These are phyloP conservation scores for Krasilnikovozyma curviuscula DNA, from an alignment of 768 basidiomycete species.

Conservation along the genomic window DNA sequence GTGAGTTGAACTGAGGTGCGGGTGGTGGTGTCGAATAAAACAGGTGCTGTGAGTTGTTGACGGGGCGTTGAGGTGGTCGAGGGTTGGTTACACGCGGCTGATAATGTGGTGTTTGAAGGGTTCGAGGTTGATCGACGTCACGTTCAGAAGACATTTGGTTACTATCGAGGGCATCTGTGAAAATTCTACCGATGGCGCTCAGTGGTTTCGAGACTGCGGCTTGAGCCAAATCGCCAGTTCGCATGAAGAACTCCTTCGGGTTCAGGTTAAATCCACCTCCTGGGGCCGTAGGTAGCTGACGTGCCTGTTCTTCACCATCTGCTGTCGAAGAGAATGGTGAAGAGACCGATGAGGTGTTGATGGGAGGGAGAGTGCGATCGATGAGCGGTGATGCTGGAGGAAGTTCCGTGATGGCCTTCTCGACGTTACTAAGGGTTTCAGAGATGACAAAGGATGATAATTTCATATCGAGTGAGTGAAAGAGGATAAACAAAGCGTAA, in stretches of 20 bases:
- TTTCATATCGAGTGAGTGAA: background rate
- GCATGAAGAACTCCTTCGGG: slow-evolving; percentile 63
- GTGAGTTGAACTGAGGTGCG: background rate
- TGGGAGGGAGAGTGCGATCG: slow-evolving; percentile 13
- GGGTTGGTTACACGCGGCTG: slow-evolving; percentile 2
- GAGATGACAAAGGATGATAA: background rate
- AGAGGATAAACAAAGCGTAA: too few relatives aligned
- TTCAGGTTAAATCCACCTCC: slow-evolving; percentile 39
- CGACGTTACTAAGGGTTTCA: slow-evolving; percentile 45
- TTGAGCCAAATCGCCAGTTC: slow-evolving; percentile 48
- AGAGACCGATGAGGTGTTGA: slow-evolving; percentile 34
- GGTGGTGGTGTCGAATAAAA: background rate
- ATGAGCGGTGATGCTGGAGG: slow-evolving; percentile 14
- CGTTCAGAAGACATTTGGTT: too few relatives aligned
- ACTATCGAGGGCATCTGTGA: slow-evolving; percentile 15
- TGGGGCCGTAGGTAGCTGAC: slow-evolving; percentile 47
- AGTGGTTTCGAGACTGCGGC: slow-evolving; percentile 35
- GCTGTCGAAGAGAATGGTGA: slow-evolving; percentile 19
- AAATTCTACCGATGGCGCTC: slow-evolving; percentile 19
- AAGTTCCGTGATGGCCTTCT: slow-evolving; percentile 38
- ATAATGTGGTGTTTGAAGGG: background rate
- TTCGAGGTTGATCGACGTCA: background rate
- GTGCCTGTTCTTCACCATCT: slow-evolving; percentile 69
- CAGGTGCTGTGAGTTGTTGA: background rate
- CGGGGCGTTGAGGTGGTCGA: background rate